Base-by-base conservation (phyloP, 345 rosid species). In the Eucalyptus cladocalyx region DNA sequence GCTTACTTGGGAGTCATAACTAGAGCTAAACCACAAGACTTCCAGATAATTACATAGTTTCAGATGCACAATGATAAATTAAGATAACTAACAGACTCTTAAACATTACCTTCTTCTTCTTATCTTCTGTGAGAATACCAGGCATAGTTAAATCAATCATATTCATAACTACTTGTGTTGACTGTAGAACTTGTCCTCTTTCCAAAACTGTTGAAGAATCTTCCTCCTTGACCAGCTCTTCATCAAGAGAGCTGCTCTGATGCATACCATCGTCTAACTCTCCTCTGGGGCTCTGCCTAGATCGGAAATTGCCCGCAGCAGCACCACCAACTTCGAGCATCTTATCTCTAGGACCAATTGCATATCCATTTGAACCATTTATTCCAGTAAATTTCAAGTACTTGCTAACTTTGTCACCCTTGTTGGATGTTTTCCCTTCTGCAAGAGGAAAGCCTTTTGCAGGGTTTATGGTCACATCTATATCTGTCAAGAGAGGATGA, bases 101-200 rank as follows among this genome's bases (percentile, higher is more conserved):
- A 51, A 81, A 50, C 89, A 88, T 88, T 93, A 97, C 99, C 99
- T 96, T 96, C 90, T 92, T 93, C 93, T 95, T 96, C 89, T 95
- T 91, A 88, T 95, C 96, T 92, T 93, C 95, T 90, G 93, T 91
- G 86, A 97, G 91, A 90, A 92, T 91, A 89, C 94, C 96, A 88
- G 99, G 98, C 95, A 94, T 94, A 67, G 96, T 94, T 91, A 87
- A 91, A 93, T 97, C 98, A 90, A 97, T 96, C 95, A 97, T 95
- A 87, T 94, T 96, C 95, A 97, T 91, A 88, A 96, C 97, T 67
- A 97, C 93, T 92, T 94, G 91, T 65, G 98, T 91, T 90, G 99
- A 94, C 92, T 94, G 98, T 86, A 95, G 88, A 89, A 93, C 94
- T 90, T 96, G 90, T 50, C 98, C 95, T 88, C 88, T 94, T 92